Base-by-base conservation (phyloP, 2,329 filamentous ascomycete species). In the Cytospora piceicola region DNA sequence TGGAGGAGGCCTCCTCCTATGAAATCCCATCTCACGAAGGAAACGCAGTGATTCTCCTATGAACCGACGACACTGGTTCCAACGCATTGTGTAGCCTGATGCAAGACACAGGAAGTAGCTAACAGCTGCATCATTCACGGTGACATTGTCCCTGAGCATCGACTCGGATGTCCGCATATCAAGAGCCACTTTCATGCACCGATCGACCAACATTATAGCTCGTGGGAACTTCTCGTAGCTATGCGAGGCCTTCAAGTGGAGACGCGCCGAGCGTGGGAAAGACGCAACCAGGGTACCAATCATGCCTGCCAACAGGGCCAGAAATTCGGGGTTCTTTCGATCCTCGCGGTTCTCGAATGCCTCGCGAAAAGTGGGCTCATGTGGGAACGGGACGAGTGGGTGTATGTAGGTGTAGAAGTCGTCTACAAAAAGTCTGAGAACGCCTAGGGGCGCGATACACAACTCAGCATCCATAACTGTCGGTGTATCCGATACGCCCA, bases 381-480 rank as follows among this genome's bases (percentile, higher is more conserved):
- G 91, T 0, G 91, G 91, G 65, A 94, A 93, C 0, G 91, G 91
- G 65, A 86, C 86, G 11, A 94, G 82, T 1, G 91, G 91, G 71
- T 93, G 90, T 61, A 93, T 89, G 74, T 93, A 93, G 22, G 89
- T 92, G 77, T 93, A 94, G 82, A 92, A 94, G 78, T 94, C 91
- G 74, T 93, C 89, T 65, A 94, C 85, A 20, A 93, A 81, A 2
- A 89, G 82, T 71, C 90, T 84, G 61, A 94, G 79, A 14, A 89
- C 86, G 9, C 86, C 84, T 75, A 89, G 82, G 0, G 90, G 88
- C 51, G 89, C 90, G 68, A 94, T 93, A 24, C 66, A 66, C 2
- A 85, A 81, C 73, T 94, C 91, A 57, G 88, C 85, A 66, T 86
- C 84, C 17, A 87, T 73, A n/a, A 66, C 66, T 3, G 67, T 57